phyloP scores from a whole-genome alignment of 176 grass and related monocot species.

The Eremochloa ophiuroides region DNA sequence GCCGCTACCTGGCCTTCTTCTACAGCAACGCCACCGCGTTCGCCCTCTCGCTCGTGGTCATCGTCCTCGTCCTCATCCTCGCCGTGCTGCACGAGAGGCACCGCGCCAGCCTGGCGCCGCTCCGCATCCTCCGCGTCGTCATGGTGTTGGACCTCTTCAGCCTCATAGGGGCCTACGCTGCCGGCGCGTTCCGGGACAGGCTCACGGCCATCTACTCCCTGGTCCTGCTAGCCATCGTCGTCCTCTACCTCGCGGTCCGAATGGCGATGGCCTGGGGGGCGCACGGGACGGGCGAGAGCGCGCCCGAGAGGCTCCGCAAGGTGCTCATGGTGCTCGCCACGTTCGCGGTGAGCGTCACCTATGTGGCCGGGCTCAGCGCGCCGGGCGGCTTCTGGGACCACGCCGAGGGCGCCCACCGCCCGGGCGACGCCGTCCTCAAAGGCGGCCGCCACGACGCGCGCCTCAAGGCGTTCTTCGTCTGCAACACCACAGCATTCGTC shows the following conservation, averaged over 20 bases:
- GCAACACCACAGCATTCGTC: constrained; percentile 18
- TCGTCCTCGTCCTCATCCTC: not conserved
- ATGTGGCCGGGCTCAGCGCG: constrained; percentile 28
- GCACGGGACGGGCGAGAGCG: no score
- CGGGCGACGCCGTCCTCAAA: not conserved
- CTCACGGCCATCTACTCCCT: not conserved
- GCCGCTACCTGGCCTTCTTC: not conserved
- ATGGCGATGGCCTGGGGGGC: not conserved
- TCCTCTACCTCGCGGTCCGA: not conserved
- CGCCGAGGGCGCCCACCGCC: not conserved
- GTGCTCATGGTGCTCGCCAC: constrained; percentile 37
- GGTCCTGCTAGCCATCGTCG: not conserved
- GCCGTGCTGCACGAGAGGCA: not conserved
- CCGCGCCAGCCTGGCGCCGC: not conserved
- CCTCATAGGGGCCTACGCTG: constrained; percentile 4
- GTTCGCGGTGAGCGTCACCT: constrained; percentile 24
- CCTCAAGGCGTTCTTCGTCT: constrained; percentile 21
- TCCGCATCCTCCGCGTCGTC: not conserved
- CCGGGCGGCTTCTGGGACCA: constrained; percentile 28
- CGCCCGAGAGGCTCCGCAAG: not conserved
- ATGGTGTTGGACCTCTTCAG: constrained; percentile 1
- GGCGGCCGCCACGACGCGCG: not conserved
- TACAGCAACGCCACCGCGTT: not conserved
- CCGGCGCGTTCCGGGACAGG: not conserved
- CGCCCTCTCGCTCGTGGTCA: not conserved